A percentile compares a stretch with the other conserved stretches of the same genome.
Conservation (phyloP, 2,329 filamentous ascomycete genomes). For the Fusarium proliferatum region DNA sequence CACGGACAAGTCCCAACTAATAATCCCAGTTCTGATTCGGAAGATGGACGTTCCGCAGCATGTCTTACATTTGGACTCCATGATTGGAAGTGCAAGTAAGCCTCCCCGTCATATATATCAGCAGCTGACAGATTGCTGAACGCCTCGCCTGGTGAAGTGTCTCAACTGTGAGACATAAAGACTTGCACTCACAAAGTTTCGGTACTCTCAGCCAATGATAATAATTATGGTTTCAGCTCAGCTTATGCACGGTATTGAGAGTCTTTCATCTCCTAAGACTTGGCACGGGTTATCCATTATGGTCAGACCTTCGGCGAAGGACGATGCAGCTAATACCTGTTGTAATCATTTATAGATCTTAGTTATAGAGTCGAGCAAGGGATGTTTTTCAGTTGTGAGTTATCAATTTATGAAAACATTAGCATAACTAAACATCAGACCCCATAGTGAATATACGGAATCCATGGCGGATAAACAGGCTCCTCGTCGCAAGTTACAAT, state of each 20-base stretch:
- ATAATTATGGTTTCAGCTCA: background rate
- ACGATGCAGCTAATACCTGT: too few relatives aligned
- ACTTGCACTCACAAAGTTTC: background rate
- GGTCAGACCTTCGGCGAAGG: too few relatives aligned
- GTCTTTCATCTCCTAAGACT: background rate
- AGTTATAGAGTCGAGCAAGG: too few relatives aligned
- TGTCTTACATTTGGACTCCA: background rate
- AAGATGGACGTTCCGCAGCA: background rate
- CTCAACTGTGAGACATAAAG: rapidly evolving
- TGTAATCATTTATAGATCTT: too few relatives aligned
- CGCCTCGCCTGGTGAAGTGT: background rate
- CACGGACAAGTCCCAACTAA: background rate
- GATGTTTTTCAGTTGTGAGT: too few relatives aligned
- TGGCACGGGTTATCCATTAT: too few relatives aligned
- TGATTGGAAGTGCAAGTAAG: background rate
- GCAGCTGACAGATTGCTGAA: too few relatives aligned
- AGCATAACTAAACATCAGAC: background rate
- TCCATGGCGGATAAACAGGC: background rate
- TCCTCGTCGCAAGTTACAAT: background rate
- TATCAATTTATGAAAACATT: too few relatives aligned
- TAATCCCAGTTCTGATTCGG: background rate
- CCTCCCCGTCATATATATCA: background rate
- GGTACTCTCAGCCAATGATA: background rate
- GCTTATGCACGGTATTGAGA: background rate
- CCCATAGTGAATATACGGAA: background rate